Conservation (phyloP, 2,329 filamentous ascomycete species). For the Colletotrichum tofieldiae region DNA sequence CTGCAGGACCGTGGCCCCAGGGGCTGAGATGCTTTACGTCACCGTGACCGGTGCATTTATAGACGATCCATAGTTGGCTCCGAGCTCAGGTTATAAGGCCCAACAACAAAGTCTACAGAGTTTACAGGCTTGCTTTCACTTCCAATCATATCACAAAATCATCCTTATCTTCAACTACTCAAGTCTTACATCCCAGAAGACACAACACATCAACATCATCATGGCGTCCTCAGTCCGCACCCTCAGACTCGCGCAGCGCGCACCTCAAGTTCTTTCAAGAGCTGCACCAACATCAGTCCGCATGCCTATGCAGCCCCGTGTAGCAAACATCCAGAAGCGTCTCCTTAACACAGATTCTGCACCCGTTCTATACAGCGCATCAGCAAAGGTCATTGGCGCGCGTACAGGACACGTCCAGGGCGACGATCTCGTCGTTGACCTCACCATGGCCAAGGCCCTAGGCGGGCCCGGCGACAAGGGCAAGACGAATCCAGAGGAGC, state of each 20-base stretch:
- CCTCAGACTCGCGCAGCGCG: slow-evolving; percentile 29
- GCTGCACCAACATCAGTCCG: not conserved
- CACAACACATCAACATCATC: not conserved
- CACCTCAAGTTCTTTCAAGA: slow-evolving; percentile 5
- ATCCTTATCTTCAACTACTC: not conserved
- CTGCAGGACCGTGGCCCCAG: not conserved
- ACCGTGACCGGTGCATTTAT: slow-evolving; percentile 17
- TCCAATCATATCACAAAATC: not conserved
- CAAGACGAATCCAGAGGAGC: slow-evolving; percentile 64
- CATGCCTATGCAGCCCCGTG: not conserved
- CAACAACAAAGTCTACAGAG: not conserved
- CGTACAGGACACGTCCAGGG: slow-evolving; percentile 50
- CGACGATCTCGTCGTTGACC: slow-evolving; percentile 52
- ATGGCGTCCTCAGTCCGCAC: slow-evolving; percentile 30
- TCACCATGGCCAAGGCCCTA: slow-evolving; percentile 61
- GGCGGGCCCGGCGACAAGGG: slow-evolving; percentile 56
- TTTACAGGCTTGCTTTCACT: not conserved
- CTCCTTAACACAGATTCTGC: slow-evolving; percentile 57
- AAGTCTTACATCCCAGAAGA: not conserved
- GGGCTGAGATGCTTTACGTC: slow-evolving; percentile 20
- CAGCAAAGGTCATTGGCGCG: slow-evolving; percentile 56
- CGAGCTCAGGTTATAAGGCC: not conserved
- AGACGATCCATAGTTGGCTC: slow-evolving; percentile 15
- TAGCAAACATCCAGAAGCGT: slow-evolving; percentile 41
- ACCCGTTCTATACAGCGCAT: slow-evolving; percentile 56